Evolutionary conservation across 2,329 filamentous ascomycete species (phyloP), one percentile per base, ranked within the genome.

Genomic region (Sporothrix phasma): DNA sequence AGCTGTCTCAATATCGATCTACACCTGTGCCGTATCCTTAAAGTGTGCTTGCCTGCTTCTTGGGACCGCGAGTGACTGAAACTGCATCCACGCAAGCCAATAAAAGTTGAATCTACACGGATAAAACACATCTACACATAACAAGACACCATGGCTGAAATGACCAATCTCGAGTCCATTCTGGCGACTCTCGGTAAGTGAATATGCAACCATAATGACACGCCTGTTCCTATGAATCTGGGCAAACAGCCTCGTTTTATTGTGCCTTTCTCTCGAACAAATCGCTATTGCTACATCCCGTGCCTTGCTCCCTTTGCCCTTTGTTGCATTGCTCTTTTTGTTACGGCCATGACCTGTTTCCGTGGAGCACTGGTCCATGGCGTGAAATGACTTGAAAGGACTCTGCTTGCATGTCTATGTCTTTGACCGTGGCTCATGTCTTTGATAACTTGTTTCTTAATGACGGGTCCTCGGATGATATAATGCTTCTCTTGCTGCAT

Each of bases 111-210:
- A 31, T 26, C 22, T 37, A 17, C 51, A 39, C 29, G 53, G 47
- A n/a, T n/a, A 31, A 26, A 62, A 37, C 34, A 37, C 34, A 37
- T 26, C n/a, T 34, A 43, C 56, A 37, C 11, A 29, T 4, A 15
- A 59, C 17, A 7, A 62, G 41, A 22, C 34, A 58, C n/a, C 31
- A 68, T 68, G 68, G 63, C 68, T n/a, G 64, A 69, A n/a, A 34
- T 64, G 43, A 54, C 54, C 15, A 69, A 70, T 54, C 67, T 70
- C 47, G 66, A 68, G 66, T 70, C 69, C n/a, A 70, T 70, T 26
- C 53, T 70, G 61, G 69, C 69, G 29, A 68, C 69, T 47, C 66
- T 70, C 59, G 69, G 69, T 70, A 68, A 69, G 65, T 69, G 31
- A 51, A 51, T 31, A 3, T 49, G 29, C 54, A 59, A 41, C 10